Percentiles rank a stretch among this genome's conserved stretches.
Conservation (phyloP, 176 grass and related monocot genomes). For the Canna indica region DNA sequence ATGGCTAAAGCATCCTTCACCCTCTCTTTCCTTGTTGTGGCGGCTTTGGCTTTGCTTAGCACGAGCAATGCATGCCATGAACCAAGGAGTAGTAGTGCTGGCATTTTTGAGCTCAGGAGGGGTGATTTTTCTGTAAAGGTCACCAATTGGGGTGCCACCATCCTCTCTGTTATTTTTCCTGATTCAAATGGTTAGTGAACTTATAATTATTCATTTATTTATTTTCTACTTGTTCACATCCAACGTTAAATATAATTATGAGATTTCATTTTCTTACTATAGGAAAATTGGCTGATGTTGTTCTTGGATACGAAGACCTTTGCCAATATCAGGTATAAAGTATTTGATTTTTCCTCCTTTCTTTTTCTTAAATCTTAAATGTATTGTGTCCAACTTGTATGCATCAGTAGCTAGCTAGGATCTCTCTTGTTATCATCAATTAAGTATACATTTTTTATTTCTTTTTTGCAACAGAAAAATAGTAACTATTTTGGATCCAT, state of each 20-base stretch:
- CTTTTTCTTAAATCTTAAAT: too few relatives aligned
- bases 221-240: too few relatives aligned
- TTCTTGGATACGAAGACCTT: slow-evolving; percentile 72
- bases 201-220: neutral
- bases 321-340: slow-evolving; percentile 25
- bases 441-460: too few relatives aligned
- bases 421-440: too few relatives aligned
- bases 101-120: slow-evolving; percentile 60
- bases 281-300: slow-evolving; percentile 64
- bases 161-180: slow-evolving; percentile 62
- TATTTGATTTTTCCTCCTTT: too few relatives aligned
- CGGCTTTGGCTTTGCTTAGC: slow-evolving; percentile 20
- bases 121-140: slow-evolving; percentile 62
- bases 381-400: too few relatives aligned
- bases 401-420: too few relatives aligned
- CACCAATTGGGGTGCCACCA: slow-evolving; percentile 75
- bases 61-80: slow-evolving; percentile 26
- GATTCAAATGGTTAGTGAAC: slow-evolving; percentile 84
- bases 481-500: slow-evolving; percentile 87
- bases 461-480: too few relatives aligned
- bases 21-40: slow-evolving; percentile 25
- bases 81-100: slow-evolving; percentile 32
- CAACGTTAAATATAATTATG: too few relatives aligned
- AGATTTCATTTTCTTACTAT: too few relatives aligned
- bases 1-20: slow-evolving; percentile 36